Evolutionary conservation across 305 asterid species (phyloP).

Genomic region (Rubia occidens): DNA sequence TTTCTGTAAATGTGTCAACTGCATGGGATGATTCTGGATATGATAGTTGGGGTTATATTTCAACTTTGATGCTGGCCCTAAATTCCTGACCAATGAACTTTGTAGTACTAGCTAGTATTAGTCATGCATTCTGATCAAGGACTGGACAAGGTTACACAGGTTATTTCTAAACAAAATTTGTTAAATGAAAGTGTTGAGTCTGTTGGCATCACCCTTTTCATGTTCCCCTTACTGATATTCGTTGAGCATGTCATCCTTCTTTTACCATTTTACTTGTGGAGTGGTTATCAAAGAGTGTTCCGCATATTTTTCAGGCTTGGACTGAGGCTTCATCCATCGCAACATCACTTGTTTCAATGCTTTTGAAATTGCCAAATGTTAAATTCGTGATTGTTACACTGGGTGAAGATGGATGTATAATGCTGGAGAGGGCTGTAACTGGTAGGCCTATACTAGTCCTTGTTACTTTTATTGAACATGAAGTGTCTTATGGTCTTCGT

Average conservation of each 20-base stretch:
- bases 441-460: conserved; percentile 23
- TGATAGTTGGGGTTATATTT: background rate
- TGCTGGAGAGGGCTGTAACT: conserved; percentile 42
- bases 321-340: conserved; percentile 66
- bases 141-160: background rate
- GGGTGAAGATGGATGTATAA: conserved; percentile 57
- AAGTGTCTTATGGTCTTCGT: background rate
- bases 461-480: background rate
- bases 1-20: background rate
- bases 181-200: background rate
- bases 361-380: conserved; percentile 58
- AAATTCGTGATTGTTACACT: conserved; percentile 46
- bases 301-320: conserved; percentile 36
- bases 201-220: conserved; percentile 6
- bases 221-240: background rate
- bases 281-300: background rate
- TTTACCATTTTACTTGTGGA: background rate
- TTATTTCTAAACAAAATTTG: background rate
- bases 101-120: background rate
- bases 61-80: background rate
- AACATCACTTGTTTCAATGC: conserved; percentile 70
- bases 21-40: background rate
- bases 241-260: background rate
- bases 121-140: background rate
- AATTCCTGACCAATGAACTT: background rate